These are phyloP conservation scores for Coemansia sp. DNA, from an alignment of 192 early-diverging fungal species.

Conservation along the genomic window DNA sequence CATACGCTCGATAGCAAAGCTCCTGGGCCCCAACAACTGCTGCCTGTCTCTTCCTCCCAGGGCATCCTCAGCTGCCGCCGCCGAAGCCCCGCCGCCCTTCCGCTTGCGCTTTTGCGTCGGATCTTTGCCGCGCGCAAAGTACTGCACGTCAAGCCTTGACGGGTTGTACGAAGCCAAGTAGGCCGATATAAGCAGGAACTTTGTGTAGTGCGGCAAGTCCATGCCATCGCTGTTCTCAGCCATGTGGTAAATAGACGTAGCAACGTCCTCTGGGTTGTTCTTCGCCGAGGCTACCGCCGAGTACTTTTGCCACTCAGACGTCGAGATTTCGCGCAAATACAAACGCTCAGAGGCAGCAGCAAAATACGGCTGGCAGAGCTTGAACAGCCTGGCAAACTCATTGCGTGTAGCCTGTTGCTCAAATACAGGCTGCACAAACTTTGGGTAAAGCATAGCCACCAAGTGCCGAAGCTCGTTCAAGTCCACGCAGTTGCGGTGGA, in stretches of 20 bases:
- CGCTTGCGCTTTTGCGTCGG: slow-evolving; percentile 24
- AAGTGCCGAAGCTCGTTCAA: slow-evolving; percentile 88
- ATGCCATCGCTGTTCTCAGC: slow-evolving; percentile 55
- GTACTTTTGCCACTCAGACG: slow-evolving; percentile 73
- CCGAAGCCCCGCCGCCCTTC: slow-evolving; percentile 48
- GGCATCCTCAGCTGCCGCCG: slow-evolving; percentile 54
- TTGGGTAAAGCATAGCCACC: slow-evolving; percentile 78
- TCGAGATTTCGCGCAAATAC: slow-evolving; percentile 92
- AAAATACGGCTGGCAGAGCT: slow-evolving; percentile 78
- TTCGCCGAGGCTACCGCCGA: slow-evolving; percentile 42
- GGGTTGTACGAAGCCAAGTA: slow-evolving; percentile 97
- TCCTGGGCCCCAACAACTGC: slow-evolving; percentile 88
- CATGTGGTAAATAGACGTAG: slow-evolving; percentile 50
- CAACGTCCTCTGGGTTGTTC: slow-evolving; percentile 50
- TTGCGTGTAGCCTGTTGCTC: slow-evolving; percentile 66
- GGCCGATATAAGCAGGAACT: slow-evolving; percentile 86
- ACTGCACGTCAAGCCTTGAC: slow-evolving; percentile 78
- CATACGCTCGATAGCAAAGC: slow-evolving; percentile 96
- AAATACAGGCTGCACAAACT: slow-evolving; percentile 86
- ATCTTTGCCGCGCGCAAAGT: slow-evolving; percentile 73
- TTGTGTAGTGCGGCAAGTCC: slow-evolving; percentile 87
- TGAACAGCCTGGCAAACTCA: slow-evolving; percentile 78
- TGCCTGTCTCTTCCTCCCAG: slow-evolving; percentile 67
- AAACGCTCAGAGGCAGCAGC: slow-evolving; percentile 81
- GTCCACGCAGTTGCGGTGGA: slow-evolving; percentile 79